Evolutionary conservation across 1,139 yeast genomes (phyloP), one percentile per base, ranked within the genome.

Genomic region (Arxiozyma heterogenica): DNA sequence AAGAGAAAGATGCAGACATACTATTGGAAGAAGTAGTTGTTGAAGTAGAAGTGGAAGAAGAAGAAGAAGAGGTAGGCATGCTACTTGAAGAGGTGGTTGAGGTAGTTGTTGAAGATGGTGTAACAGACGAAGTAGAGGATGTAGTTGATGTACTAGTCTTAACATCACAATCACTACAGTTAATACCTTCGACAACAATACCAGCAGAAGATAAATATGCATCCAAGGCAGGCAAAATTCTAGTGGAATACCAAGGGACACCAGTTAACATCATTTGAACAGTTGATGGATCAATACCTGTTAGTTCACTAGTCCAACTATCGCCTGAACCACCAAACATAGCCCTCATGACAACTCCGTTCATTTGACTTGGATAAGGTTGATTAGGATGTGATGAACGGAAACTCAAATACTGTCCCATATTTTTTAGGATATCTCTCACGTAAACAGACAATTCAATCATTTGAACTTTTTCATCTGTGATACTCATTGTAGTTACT

Each of bases 201-300:
- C 54, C 53, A n/a, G 30, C 45, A 12, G n/a, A 30, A 25, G 51
- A 44, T 21, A 54, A 41, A 20, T 38, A 34, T 3, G 34, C 12
- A n/a, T 48, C 41, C 11, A 54, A 38, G 25, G 51, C 53, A 18
- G 66, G 62, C 11, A 54, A 60, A 42, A 69, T 55, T 70, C 77
- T 72, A 44, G 71, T 59, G 15, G 73, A 66, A 62, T 73, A 74
- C 77, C 77, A 74, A 61, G 77, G 76, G 51, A 75, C 63, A 43
- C 63, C 69, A 41, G 75, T 67, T 21, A 70, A 71, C 57, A 71
- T 69, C n/a, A 67, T 54, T n/a, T 68, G 58, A 48, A 67, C 67
- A 17, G 50, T 41, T 17, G 49, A 44, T 23, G 52, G 39, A 21
- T 44, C 50, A 27, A 49, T 49, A 20, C 47, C 41, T n/a, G 44